Conservation (phyloP, 2,329 filamentous ascomycete species). For the Bipolaris victoriae region DNA sequence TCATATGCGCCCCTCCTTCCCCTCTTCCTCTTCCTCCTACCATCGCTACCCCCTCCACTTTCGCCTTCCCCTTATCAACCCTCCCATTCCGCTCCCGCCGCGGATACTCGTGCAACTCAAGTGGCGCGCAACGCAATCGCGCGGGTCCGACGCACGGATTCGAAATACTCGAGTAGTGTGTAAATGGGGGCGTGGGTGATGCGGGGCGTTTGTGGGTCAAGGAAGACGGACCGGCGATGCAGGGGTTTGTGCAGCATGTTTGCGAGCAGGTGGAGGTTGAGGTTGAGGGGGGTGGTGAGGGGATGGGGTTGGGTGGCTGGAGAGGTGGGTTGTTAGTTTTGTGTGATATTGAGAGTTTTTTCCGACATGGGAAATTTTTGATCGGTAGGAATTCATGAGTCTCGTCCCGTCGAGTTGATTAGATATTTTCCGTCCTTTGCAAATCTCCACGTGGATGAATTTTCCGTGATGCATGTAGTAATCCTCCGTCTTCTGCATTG, state of each 20-base stretch:
- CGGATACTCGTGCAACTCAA: neutral
- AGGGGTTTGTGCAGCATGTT: neutral
- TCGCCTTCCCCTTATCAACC: neutral
- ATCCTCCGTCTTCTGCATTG: no score
- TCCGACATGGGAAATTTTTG: no score
- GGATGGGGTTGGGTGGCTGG: no score
- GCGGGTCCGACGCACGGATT: neutral
- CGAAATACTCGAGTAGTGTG: neutral
- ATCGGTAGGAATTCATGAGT: no score
- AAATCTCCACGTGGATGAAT: no score
- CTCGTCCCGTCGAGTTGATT: no score
- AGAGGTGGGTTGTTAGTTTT: no score
- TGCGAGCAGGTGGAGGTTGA: neutral
- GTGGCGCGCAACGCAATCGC: neutral
- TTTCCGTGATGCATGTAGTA: no score
- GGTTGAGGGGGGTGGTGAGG: neutral
- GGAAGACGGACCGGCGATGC: neutral
- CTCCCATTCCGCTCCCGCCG: neutral
- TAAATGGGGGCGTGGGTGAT: neutral
- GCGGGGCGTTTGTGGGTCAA: neutral
- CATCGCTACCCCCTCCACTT: neutral
- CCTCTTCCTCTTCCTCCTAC: neutral
- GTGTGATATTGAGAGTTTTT: no score
- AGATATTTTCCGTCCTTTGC: no score
- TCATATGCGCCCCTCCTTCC: neutral